phyloP scores from a whole-genome alignment of 345 rosid genomes.

The Clausena lansium region DNA sequence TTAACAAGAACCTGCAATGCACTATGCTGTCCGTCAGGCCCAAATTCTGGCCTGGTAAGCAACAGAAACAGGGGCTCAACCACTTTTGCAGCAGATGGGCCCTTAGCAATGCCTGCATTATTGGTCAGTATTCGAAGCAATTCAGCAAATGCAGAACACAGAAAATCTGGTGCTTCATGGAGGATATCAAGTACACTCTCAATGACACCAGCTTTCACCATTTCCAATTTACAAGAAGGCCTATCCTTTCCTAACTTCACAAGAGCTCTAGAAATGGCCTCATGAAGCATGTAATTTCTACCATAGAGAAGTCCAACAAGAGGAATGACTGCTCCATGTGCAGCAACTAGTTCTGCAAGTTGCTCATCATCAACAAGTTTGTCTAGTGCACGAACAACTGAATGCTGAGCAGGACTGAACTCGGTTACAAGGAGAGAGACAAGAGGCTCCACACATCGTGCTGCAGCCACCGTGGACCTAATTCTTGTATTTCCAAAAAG shows the following conservation, averaged over 20 bases:
- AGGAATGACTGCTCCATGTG: constrained; percentile 98
- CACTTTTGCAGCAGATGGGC: constrained; percentile 89
- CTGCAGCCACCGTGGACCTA: constrained; percentile 96
- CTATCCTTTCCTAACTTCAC: constrained; percentile 99
- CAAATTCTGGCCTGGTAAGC: constrained; percentile 79
- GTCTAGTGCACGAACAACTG: constrained; percentile 91
- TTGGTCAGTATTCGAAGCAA: constrained; percentile 92
- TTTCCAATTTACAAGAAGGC: constrained; percentile 93
- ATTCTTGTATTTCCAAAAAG: constrained; percentile 89
- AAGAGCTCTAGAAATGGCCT: constrained; percentile 89
- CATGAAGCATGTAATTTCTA: constrained; percentile 84
- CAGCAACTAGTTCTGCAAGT: constrained; percentile 97
- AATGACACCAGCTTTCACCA: constrained; percentile 97
- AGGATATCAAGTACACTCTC: constrained; percentile 89
- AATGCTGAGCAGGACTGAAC: constrained; percentile 90
- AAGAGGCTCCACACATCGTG: constrained; percentile 96
- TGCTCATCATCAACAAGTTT: constrained; percentile 98
- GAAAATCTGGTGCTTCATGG: constrained; percentile 93
- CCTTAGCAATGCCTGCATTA: constrained; percentile 93
- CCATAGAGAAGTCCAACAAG: constrained; percentile 97
- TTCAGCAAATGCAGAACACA: constrained; percentile 90
- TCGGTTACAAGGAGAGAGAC: constrained; percentile 93
- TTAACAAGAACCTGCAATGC: constrained; percentile 93
- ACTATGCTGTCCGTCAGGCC: constrained; percentile 93
- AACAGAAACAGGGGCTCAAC: constrained; percentile 84